Evolutionary conservation across 2,329 filamentous ascomycete genomes (phyloP).

Genomic region (Xylaria polymorpha): DNA sequence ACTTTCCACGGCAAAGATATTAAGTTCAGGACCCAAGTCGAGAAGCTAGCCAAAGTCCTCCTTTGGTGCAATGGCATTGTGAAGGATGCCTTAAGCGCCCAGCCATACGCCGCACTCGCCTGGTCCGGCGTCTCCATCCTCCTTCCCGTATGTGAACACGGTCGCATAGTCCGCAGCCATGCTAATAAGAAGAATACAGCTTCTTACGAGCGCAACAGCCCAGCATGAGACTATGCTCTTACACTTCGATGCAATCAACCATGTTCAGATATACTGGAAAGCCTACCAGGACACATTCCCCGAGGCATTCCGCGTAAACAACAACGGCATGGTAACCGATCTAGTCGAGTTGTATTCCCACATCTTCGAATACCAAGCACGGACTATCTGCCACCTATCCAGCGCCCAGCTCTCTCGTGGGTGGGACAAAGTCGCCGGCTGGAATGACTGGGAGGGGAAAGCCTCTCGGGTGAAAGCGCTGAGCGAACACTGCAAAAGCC

Average conservation of each 20-base stretch:
- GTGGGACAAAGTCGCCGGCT: conserved; percentile 15
- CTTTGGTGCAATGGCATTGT: conserved; percentile 14
- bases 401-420: conserved; percentile 26
- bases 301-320: background rate
- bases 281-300: conserved; percentile 8
- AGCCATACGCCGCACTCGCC: conserved; percentile 24
- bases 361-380: conserved; percentile 26
- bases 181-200: conserved; percentile 13
- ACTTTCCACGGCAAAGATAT: conserved; percentile 12
- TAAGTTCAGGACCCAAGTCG: conserved; percentile 8
- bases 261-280: conserved; percentile 23
- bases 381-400: conserved; percentile 22
- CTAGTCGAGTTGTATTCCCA: conserved; percentile 21
- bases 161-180: background rate
- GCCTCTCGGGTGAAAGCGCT: background rate
- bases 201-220: conserved; percentile 14
- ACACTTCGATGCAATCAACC: conserved; percentile 2
- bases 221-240: conserved; percentile 20
- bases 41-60: conserved; percentile 21
- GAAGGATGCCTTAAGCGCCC: conserved; percentile 14
- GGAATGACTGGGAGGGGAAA: conserved; percentile 20
- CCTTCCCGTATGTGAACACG: conserved; percentile 14
- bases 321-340: background rate
- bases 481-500: conserved; percentile 12
- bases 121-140: conserved; percentile 26